phyloP scores from a whole-genome alignment of 441 rosid genomes.

The Populus hybrid region DNA sequence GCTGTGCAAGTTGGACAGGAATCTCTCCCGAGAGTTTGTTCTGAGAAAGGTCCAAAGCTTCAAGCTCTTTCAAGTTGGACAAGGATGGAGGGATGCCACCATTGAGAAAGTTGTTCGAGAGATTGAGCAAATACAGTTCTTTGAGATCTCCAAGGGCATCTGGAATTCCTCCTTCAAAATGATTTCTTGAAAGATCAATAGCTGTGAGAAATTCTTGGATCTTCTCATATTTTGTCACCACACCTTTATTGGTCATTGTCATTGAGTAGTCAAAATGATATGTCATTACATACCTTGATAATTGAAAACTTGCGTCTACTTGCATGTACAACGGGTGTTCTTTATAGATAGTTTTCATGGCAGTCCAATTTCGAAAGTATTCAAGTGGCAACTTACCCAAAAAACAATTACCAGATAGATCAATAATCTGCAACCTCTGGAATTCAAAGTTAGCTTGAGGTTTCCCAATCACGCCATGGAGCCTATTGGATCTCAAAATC shows the following conservation, averaged over 20 bases:
- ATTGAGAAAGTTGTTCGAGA: slow-evolving; percentile 23
- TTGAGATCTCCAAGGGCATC: slow-evolving; percentile 14
- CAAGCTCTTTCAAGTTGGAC: slow-evolving; percentile 9
- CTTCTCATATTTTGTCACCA: background rate
- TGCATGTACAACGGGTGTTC: slow-evolving; percentile 13
- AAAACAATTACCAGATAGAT: slow-evolving; percentile 56
- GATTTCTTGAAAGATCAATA: background rate
- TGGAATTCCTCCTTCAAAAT: background rate
- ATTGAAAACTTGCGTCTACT: background rate
- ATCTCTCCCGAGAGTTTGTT: slow-evolving; percentile 23
- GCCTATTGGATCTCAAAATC: slow-evolving; percentile 14
- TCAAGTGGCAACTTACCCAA: slow-evolving; percentile 49
- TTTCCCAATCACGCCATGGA: slow-evolving; percentile 17
- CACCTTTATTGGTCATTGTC: slow-evolving; percentile 24
- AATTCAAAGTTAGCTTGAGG: slow-evolving; percentile 17
- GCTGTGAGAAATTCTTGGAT: background rate
- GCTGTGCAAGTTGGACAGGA: slow-evolving; percentile 20
- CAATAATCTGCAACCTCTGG: slow-evolving; percentile 41
- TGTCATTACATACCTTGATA: background rate
- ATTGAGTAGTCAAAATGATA: slow-evolving; percentile 30
- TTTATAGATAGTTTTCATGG: slow-evolving; percentile 41
- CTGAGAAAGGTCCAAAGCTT: slow-evolving; percentile 34
- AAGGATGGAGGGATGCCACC: slow-evolving; percentile 25
- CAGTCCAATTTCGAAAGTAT: slow-evolving; percentile 43
- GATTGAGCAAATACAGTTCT: slow-evolving; percentile 22